Percentiles rank a stretch among this genome's conserved stretches.
Evolutionary conservation across 495 filamentous ascomycete genomes (phyloP).

Genomic region (Aspergillus ellipticus): DNA sequence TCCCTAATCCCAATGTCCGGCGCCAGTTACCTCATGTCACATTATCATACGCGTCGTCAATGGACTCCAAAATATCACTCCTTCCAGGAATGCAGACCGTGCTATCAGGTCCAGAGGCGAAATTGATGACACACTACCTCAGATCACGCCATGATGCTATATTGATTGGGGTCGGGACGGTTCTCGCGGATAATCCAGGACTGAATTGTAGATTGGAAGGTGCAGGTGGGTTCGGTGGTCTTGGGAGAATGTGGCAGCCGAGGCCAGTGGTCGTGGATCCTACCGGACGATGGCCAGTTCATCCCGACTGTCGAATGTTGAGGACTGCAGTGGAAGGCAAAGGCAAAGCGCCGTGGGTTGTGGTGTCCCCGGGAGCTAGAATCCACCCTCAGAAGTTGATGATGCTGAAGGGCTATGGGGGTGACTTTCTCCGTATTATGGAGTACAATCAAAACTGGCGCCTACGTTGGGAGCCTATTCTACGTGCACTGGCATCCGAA

Average conservation of each 20-base stretch:
- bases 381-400: slow-evolving; percentile 43
- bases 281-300: slow-evolving; percentile 60
- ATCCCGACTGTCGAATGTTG: slow-evolving; percentile 57
- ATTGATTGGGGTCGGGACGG: slow-evolving; percentile 78
- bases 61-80: slow-evolving; percentile 75
- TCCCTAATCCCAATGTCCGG: slow-evolving; percentile 32
- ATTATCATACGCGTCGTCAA: slow-evolving; percentile 84
- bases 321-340: slow-evolving; percentile 58
- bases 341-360: slow-evolving; percentile 69
- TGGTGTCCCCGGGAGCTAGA: slow-evolving; percentile 52
- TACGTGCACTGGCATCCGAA: slow-evolving; percentile 52
- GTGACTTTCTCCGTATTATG: slow-evolving; percentile 46
- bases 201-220: slow-evolving; percentile 72
- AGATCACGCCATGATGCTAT: slow-evolving; percentile 81
- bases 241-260: slow-evolving; percentile 61
- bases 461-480: slow-evolving; percentile 59
- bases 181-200: slow-evolving; percentile 76
- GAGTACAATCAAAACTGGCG: slow-evolving; percentile 49
- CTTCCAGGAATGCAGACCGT: slow-evolving; percentile 70
- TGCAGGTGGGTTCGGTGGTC: slow-evolving; percentile 49
- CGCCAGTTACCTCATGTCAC: slow-evolving; percentile 55
- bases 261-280: slow-evolving; percentile 79
- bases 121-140: slow-evolving; percentile 88
- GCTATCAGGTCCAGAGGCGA: slow-evolving; percentile 76
- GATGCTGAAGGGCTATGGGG: slow-evolving; percentile 48